These are phyloP conservation scores for Aspergillus latus DNA, from an alignment of 2,329 filamentous ascomycete species.

Conservation along the genomic window DNA sequence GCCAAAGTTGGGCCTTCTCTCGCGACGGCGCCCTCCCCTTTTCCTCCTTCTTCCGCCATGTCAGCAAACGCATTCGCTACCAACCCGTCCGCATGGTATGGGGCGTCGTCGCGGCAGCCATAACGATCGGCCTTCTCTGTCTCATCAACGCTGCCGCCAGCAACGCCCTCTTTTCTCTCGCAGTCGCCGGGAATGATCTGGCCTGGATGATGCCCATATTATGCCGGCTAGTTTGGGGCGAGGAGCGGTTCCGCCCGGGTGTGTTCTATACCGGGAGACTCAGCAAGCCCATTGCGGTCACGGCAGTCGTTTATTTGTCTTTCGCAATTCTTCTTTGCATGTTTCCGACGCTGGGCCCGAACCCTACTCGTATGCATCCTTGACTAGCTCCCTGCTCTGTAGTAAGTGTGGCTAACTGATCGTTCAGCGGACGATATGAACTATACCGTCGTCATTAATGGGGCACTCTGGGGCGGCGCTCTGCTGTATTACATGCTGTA, in stretches of 20 bases:
- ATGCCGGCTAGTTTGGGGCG: conserved; percentile 57
- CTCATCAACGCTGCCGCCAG: conserved; percentile 58
- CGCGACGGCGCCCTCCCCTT: conserved; percentile 62
- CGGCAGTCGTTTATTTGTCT: conserved; percentile 53
- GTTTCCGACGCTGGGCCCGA: conserved; percentile 59
- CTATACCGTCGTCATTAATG: conserved; percentile 62
- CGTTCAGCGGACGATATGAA: conserved; percentile 53
- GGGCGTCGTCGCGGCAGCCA: conserved; percentile 53
- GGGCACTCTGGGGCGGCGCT: conserved; percentile 56
- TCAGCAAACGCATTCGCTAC: conserved; percentile 55
- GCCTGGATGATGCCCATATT: conserved; percentile 60
- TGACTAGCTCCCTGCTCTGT: conserved; percentile 8
- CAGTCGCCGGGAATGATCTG: conserved; percentile 59
- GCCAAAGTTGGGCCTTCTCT: conserved; percentile 63
- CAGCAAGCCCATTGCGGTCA: conserved; percentile 55
- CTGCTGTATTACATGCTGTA: conserved; percentile 57
- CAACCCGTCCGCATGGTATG: conserved; percentile 60
- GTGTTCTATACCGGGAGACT: conserved; percentile 58
- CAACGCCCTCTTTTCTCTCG: conserved; percentile 53
- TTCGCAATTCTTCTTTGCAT: conserved; percentile 58
- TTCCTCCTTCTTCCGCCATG: conserved; percentile 56
- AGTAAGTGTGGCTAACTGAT: neutral
- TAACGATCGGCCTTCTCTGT: conserved; percentile 57
- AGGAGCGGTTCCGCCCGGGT: conserved; percentile 57
- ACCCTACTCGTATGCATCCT: conserved; percentile 45